These are phyloP conservation scores for Diaporthe ampelina DNA, from an alignment of 2,329 filamentous ascomycete genomes.

Conservation along the genomic window DNA sequence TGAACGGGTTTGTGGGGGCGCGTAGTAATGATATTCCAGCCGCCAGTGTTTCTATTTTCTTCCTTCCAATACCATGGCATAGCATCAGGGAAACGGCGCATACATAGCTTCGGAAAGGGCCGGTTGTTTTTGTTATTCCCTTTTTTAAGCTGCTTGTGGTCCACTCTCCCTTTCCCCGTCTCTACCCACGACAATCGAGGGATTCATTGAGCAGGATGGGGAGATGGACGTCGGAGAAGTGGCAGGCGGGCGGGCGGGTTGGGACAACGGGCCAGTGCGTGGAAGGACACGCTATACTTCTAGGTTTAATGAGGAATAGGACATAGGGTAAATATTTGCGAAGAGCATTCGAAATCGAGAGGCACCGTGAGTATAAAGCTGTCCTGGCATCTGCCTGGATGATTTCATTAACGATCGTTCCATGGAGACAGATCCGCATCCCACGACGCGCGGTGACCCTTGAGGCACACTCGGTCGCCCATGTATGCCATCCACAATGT, in stretches of 20 bases:
- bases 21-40: neutral
- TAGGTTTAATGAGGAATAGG: slow-evolving; percentile 19
- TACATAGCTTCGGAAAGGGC: slow-evolving; percentile 13
- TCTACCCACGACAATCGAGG: neutral
- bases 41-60: neutral
- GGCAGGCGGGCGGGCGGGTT: neutral
- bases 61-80: slow-evolving; percentile 24
- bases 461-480: too few species aligned
- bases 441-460: neutral
- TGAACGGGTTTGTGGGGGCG: neutral
- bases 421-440: neutral
- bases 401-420: neutral
- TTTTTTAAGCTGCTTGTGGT: neutral
- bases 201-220: neutral
- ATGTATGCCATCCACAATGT: neutral
- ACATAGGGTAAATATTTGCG: neutral
- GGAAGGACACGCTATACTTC: neutral
- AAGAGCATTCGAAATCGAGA: neutral
- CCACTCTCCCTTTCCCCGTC: neutral
- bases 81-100: slow-evolving; percentile 29
- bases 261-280: neutral
- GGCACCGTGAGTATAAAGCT: neutral
- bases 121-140: slow-evolving; percentile 10
- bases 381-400: neutral
- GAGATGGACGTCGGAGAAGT: too few species aligned